These are phyloP conservation scores for Blastomyces parvus DNA, from an alignment of 2,329 filamentous ascomycete genomes.

Conservation along the genomic window DNA sequence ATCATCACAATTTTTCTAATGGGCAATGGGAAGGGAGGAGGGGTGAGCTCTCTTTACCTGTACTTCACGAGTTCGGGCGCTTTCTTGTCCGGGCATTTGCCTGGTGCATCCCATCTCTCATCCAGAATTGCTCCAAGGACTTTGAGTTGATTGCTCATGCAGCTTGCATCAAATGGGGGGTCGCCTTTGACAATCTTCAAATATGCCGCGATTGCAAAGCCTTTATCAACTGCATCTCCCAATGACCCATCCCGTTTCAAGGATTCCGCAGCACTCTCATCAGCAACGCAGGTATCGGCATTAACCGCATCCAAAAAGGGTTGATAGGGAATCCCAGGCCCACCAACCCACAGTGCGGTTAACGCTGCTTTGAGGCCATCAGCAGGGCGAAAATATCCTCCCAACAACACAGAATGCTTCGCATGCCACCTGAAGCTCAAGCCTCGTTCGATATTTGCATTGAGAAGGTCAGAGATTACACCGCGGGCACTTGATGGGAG, in stretches of 20 bases:
- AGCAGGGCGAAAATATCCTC: neutral
- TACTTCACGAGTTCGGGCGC: neutral
- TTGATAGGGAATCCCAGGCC: neutral
- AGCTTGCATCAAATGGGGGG: neutral
- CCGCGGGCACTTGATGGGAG: constrained; percentile 3
- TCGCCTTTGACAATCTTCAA: neutral
- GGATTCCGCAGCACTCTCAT: neutral
- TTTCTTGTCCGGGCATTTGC: neutral
- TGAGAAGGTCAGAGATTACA: neutral
- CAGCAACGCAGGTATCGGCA: neutral
- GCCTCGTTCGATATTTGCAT: neutral
- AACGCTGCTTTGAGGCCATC: constrained; percentile 1
- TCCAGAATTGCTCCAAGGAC: neutral
- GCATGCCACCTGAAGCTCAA: neutral
- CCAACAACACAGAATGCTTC: neutral
- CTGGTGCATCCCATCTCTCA: neutral
- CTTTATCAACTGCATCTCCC: neutral
- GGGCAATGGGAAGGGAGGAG: neutral
- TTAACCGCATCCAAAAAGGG: neutral
- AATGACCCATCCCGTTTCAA: neutral
- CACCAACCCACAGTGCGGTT: neutral
- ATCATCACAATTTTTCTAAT: neutral
- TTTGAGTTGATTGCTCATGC: constrained; percentile 1
- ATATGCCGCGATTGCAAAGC: neutral
- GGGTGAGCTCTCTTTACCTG: neutral